Conservation (phyloP, 164 flowering plant species). For the Vitis labrusca region DNA sequence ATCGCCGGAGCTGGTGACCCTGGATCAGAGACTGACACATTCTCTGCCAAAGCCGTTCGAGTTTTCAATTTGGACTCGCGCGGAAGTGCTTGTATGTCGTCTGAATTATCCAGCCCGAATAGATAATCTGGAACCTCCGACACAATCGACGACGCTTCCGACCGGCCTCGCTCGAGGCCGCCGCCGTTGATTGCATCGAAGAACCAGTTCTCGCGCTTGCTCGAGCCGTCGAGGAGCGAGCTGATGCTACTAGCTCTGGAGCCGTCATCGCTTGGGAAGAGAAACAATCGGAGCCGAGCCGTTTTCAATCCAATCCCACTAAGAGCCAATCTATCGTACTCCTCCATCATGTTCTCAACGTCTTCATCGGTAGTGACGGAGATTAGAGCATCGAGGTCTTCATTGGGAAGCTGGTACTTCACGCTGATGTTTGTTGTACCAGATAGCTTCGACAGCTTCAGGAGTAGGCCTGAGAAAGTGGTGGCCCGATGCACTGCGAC, state of each 20-base stretch:
- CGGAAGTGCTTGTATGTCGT: constrained; percentile 25
- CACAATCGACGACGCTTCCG: constrained; percentile 77
- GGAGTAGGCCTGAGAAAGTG: constrained; percentile 47
- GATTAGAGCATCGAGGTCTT: constrained; percentile 87
- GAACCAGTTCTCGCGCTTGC: constrained; percentile 78
- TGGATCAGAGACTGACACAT: constrained; percentile 61
- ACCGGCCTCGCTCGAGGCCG: constrained; percentile 65
- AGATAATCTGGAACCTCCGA: constrained; percentile 93
- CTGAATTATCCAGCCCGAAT: constrained; percentile 74
- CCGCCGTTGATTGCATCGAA: constrained; percentile 79
- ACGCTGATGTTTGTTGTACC: constrained; percentile 43
- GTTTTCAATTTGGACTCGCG: constrained; percentile 38
- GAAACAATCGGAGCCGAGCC: constrained; percentile 73
- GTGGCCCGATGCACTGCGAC: constrained; percentile 66
- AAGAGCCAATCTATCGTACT: constrained; percentile 62
- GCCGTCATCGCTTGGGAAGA: constrained; percentile 39
- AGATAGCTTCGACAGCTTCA: constrained; percentile 63
- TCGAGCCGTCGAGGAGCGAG: constrained; percentile 68
- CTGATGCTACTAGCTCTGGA: constrained; percentile 54
- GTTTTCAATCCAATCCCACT: constrained; percentile 33
- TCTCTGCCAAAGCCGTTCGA: constrained; percentile 31
- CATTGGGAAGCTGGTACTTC: constrained; percentile 96
- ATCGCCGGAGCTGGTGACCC: constrained; percentile 72
- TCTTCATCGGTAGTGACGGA: constrained; percentile 90
- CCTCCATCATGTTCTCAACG: constrained; percentile 93